phyloP scores from a whole-genome alignment of 352 stramenopile genomes.

The Phytopythium kandeliae region DNA sequence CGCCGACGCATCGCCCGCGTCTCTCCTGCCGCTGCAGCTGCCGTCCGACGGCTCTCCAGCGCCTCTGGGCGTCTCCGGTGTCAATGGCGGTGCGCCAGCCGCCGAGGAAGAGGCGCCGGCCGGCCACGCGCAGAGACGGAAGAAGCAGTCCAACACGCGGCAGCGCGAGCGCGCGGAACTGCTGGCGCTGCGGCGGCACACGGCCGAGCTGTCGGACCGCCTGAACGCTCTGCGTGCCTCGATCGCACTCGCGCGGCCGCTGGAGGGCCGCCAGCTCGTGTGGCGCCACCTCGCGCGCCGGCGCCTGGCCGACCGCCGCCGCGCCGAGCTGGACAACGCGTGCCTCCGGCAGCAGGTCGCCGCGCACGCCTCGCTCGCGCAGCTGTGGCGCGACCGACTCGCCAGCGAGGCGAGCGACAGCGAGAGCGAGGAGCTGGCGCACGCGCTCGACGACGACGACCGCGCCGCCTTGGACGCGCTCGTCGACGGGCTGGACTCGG shows the following conservation, averaged over 20 bases:
- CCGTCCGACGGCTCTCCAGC: neutral
- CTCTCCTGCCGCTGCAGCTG: constrained; percentile 1
- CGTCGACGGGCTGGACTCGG: constrained; percentile 14
- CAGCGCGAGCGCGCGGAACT: constrained; percentile 26
- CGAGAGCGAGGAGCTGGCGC: neutral
- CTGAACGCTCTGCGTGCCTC: constrained; percentile 10
- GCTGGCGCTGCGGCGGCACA: constrained; percentile 16
- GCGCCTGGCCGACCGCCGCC: constrained; percentile 11
- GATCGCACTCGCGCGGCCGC: neutral
- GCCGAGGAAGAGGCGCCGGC: neutral
- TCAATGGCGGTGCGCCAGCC: neutral
- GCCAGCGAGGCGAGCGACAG: neutral
- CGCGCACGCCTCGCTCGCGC: constrained; percentile 3
- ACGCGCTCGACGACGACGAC: constrained; percentile 18
- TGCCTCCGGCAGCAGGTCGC: constrained; percentile 11
- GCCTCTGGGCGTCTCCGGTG: too few relatives aligned
- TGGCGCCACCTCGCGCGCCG: constrained; percentile 23
- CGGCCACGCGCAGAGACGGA: constrained; percentile 3
- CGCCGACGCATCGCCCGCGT: neutral
- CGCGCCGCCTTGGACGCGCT: constrained; percentile 18
- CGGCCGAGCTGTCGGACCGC: constrained; percentile 12
- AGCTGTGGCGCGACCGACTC: constrained; percentile 6
- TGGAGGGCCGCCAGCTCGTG: constrained; percentile 6
- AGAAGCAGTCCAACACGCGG: constrained; percentile 14
- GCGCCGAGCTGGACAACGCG: constrained; percentile 18